These are phyloP conservation scores for Irpex sp. DNA, from an alignment of 1,284 basidiomycete species.

Conservation along the genomic window DNA sequence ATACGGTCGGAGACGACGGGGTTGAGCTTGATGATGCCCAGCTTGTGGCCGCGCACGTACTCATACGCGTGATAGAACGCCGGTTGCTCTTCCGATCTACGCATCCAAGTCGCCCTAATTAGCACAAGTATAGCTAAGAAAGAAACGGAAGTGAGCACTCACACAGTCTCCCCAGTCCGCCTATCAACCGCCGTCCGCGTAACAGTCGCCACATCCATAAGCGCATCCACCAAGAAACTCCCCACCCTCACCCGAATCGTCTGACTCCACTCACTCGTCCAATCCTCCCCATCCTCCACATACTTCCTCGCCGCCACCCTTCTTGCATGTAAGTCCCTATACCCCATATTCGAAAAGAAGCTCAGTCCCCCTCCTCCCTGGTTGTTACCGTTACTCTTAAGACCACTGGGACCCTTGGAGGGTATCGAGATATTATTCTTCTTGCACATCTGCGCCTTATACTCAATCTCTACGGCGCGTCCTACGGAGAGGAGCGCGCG, in stretches of 20 bases:
- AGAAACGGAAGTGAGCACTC: slow-evolving; percentile 24
- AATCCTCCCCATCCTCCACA: slow-evolving; percentile 58
- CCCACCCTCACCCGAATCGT: slow-evolving; percentile 76
- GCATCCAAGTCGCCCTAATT: slow-evolving; percentile 5
- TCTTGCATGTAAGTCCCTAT: slow-evolving; percentile 52
- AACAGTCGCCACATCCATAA: slow-evolving; percentile 87
- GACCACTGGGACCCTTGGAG: slow-evolving; percentile 13
- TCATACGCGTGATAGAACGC: slow-evolving; percentile 94
- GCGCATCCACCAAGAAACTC: slow-evolving; percentile 76
- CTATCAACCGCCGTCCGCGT: slow-evolving; percentile 57
- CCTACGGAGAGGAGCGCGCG: slow-evolving; percentile 84
- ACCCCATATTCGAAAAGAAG: slow-evolving; percentile 57
- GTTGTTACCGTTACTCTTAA: no score
- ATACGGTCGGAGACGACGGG: slow-evolving; percentile 77
- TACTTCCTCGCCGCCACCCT: slow-evolving; percentile 63
- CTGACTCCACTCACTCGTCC: slow-evolving; percentile 86
- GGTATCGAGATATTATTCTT: slow-evolving; percentile 59
- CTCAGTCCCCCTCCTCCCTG: slow-evolving; percentile 21
- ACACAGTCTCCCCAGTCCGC: slow-evolving; percentile 55
- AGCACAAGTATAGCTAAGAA: not conserved
- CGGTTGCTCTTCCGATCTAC: slow-evolving; percentile 78
- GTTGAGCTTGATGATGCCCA: slow-evolving; percentile 90
- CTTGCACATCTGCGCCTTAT: slow-evolving; percentile 81
- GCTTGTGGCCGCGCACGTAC: slow-evolving; percentile 87
- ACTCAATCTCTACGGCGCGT: slow-evolving; percentile 84